Conservation (phyloP, 345 rosid genomes). For the Moricandia moricandioides region DNA sequence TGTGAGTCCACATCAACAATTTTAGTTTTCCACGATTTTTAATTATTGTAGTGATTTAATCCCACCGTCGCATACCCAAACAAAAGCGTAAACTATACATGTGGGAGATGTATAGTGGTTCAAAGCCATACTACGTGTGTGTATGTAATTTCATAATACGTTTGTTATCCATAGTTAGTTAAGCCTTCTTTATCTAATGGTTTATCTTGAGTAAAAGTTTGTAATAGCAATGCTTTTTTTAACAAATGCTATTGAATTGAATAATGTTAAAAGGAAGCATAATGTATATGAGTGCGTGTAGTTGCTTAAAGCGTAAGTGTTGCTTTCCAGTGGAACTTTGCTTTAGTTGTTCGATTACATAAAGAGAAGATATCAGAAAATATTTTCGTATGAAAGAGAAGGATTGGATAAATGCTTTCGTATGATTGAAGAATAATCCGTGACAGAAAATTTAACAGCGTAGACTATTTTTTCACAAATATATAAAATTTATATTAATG, state of each 20-base stretch:
- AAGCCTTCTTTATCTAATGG: background rate
- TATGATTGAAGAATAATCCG: background rate
- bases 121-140: background rate
- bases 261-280: background rate
- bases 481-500: background rate
- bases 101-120: background rate
- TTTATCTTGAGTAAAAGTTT: too few relatives aligned
- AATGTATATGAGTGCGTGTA: constrained; percentile 13
- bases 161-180: background rate
- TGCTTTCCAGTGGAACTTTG: background rate
- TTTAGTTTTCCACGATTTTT: background rate
- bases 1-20: constrained; percentile 6
- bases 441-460: background rate
- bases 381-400: background rate
- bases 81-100: background rate
- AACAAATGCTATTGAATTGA: background rate
- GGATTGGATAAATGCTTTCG: background rate
- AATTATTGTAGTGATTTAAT: background rate
- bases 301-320: constrained; percentile 28
- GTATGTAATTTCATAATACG: background rate
- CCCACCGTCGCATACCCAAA: constrained; percentile 2
- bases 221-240: background rate
- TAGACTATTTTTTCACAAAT: background rate
- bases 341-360: background rate
- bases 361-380: background rate